These are phyloP conservation scores for Magnolia changhungtana DNA, from an alignment of 164 flowering plant genomes.

Conservation along the genomic window DNA sequence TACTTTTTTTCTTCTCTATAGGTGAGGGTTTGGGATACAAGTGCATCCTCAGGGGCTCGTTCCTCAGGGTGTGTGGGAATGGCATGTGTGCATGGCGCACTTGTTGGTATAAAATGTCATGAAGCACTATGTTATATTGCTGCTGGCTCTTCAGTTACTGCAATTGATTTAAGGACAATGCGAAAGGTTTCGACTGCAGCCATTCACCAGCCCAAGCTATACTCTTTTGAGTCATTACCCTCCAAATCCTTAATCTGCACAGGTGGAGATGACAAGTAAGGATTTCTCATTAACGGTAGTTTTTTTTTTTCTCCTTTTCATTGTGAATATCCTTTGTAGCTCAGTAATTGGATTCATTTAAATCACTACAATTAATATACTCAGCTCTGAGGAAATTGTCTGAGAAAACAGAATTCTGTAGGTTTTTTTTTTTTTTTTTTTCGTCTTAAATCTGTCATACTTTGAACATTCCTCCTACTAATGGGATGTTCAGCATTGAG, in stretches of 20 bases:
- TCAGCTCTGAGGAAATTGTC: neutral
- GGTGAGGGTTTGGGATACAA: slow-evolving; percentile 72
- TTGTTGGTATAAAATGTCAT: slow-evolving; percentile 54
- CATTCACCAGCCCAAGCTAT: slow-evolving; percentile 26
- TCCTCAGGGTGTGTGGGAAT: slow-evolving; percentile 65
- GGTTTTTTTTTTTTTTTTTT: too few species aligned
- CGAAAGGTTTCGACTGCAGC: slow-evolving; percentile 36
- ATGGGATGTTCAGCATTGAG: too few species aligned
- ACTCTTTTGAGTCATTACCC: slow-evolving; percentile 47
- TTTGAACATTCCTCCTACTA: too few species aligned
- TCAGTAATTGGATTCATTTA: neutral
- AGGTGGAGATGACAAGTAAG: slow-evolving; percentile 56
- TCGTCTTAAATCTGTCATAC: too few species aligned
- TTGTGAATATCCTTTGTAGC: neutral
- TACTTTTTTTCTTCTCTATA: slow-evolving; percentile 13
- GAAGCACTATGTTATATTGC: slow-evolving; percentile 61
- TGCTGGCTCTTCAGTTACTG: slow-evolving; percentile 47
- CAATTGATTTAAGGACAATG: slow-evolving; percentile 78
- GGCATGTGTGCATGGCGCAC: slow-evolving; percentile 41
- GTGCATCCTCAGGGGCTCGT: slow-evolving; percentile 42
- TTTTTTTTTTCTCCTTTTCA: neutral
- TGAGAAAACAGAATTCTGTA: too few species aligned
- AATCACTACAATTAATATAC: neutral
- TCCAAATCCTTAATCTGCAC: slow-evolving; percentile 58
- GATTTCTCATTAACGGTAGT: neutral